phyloP scores from a whole-genome alignment of 805 yeast species.

The Saturnispora mendoncae region DNA sequence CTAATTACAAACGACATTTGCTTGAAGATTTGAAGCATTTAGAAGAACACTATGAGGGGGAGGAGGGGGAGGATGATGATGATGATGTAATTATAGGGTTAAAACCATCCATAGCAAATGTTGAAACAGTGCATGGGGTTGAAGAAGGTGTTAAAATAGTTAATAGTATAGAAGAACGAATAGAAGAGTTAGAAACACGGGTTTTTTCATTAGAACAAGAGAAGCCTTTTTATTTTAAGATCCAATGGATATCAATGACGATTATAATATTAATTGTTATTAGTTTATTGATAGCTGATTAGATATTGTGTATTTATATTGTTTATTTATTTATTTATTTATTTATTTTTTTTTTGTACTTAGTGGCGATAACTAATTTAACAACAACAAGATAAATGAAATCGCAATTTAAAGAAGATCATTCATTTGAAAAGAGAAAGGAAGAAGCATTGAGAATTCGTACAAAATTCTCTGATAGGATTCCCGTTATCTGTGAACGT shows the following conservation, averaged over 20 bases:
- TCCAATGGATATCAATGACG: too few relatives aligned
- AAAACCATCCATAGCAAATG: neutral
- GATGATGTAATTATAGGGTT: neutral
- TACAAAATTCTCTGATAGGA: slow-evolving; percentile 81
- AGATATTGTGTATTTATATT: neutral
- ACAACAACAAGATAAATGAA: slow-evolving; percentile 43
- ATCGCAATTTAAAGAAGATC: slow-evolving; percentile 91
- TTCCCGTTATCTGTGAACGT: slow-evolving; percentile 95
- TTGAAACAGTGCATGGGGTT: too few relatives aligned
- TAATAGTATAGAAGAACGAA: too few relatives aligned
- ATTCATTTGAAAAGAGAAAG: slow-evolving; percentile 90
- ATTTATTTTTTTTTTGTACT: neutral
- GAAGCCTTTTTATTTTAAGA: too few relatives aligned
- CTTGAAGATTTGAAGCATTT: too few relatives aligned
- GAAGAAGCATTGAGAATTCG: slow-evolving; percentile 90
- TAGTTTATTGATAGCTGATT: neutral
- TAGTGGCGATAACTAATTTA: neutral
- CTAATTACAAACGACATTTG: neutral
- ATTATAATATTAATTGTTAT: neutral
- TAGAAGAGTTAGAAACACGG: neutral
- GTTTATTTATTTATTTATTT: neutral
- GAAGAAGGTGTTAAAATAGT: too few relatives aligned
- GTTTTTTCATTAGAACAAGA: too few relatives aligned
- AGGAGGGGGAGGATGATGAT: neutral
- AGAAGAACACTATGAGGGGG: too few relatives aligned